Evolutionary conservation across 768 basidiomycete species (phyloP).

Genomic region (Lentinula sp.): DNA sequence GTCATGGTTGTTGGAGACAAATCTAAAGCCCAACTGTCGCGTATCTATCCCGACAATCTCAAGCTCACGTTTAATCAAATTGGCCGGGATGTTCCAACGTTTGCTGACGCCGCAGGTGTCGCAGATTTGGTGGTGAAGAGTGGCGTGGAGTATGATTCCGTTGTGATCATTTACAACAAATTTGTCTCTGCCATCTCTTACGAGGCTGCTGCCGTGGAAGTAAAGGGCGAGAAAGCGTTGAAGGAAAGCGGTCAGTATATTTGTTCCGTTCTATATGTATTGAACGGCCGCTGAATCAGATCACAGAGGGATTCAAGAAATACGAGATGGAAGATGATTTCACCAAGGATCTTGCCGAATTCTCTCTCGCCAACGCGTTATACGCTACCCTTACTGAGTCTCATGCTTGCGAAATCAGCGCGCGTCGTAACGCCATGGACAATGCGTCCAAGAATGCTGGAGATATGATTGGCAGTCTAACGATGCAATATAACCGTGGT

Average conservation of each 20-base stretch:
- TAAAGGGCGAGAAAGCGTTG: slow-evolving; percentile 78
- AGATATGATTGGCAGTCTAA: slow-evolving; percentile 85
- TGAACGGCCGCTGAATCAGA: background rate
- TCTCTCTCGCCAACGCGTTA: slow-evolving; percentile 94
- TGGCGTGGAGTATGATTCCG: slow-evolving; percentile 81
- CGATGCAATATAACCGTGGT: slow-evolving; percentile 98
- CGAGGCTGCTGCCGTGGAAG: slow-evolving; percentile 67
- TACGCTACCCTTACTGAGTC: slow-evolving; percentile 91
- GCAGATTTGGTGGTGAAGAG: slow-evolving; percentile 89
- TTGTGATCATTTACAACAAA: slow-evolving; percentile 76
- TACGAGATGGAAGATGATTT: slow-evolving; percentile 99
- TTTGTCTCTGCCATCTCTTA: slow-evolving; percentile 90
- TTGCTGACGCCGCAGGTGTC: slow-evolving; percentile 90
- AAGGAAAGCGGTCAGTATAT: slow-evolving; percentile 66
- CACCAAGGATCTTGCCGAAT: slow-evolving; percentile 90
- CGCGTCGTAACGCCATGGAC: slow-evolving; percentile 99
- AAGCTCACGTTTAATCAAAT: slow-evolving; percentile 94
- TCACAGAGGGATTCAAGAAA: slow-evolving; percentile 77
- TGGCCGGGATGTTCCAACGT: slow-evolving; percentile 91
- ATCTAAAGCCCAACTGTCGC: slow-evolving; percentile 86
- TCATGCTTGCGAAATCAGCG: slow-evolving; percentile 92
- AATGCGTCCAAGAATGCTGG: slow-evolving; percentile 97
- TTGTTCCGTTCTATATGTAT: background rate
- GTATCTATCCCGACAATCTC: slow-evolving; percentile 59
- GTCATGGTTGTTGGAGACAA: slow-evolving; percentile 95